A percentile compares a stretch with the other conserved stretches of the same genome.
Conservation (phyloP, 2,329 filamentous ascomycete species). For the Colletotrichum sojae region DNA sequence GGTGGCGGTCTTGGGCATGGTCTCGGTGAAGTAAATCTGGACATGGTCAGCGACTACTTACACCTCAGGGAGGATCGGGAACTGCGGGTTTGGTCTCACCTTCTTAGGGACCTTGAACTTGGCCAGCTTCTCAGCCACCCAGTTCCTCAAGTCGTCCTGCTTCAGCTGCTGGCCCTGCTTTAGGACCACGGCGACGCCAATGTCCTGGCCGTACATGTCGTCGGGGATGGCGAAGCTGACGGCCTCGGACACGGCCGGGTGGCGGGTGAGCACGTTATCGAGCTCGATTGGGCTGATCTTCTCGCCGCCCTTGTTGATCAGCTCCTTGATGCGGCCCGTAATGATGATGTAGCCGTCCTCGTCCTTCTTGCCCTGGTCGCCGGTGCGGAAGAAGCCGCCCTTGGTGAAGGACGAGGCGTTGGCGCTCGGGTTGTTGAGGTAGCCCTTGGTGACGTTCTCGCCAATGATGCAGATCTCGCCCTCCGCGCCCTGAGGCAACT, state of each 20-base stretch:
- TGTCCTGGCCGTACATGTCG: constrained; percentile 86
- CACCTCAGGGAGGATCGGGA: too few species aligned
- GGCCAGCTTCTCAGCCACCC: constrained; percentile 78
- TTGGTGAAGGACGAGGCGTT: constrained; percentile 82
- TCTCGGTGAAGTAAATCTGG: constrained; percentile 83
- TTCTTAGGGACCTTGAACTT: constrained; percentile 91
- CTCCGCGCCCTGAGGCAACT: constrained; percentile 78
- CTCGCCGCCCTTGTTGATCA: constrained; percentile 92
- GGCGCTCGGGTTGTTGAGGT: constrained; percentile 85
- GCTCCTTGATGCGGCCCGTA: constrained; percentile 92
- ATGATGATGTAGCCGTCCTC: constrained; percentile 87
- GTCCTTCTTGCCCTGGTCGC: constrained; percentile 87
- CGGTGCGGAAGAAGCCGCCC: constrained; percentile 88
- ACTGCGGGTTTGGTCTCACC: constrained; percentile 58
- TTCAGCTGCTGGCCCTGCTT: constrained; percentile 73
- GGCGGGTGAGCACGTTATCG: constrained; percentile 84
- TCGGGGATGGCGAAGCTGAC: constrained; percentile 88
- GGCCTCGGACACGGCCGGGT: constrained; percentile 81
- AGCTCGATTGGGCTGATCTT: constrained; percentile 92
- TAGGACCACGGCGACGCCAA: constrained; percentile 82
- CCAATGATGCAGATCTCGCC: constrained; percentile 88
- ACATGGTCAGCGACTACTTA: constrained; percentile 27
- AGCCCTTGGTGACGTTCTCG: constrained; percentile 87
- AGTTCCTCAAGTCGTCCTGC: constrained; percentile 75
- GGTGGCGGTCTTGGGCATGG: constrained; percentile 94